Evolutionary conservation across 371 early-diverging fungal genomes (phyloP).

Genomic region (Zopfochytrium polystomum): DNA sequence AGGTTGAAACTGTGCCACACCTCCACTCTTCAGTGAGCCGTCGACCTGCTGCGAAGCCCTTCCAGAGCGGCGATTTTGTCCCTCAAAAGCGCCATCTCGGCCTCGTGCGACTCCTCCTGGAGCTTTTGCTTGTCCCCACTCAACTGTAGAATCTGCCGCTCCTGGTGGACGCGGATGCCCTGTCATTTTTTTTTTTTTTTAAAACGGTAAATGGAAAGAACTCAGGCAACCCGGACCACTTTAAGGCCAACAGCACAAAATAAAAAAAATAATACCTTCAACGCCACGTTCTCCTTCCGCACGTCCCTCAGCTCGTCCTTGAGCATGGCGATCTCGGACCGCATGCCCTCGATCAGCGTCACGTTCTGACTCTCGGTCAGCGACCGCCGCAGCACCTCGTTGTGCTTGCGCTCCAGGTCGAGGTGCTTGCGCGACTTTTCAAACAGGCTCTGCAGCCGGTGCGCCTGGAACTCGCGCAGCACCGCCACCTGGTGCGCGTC

Average conservation of each 20-base stretch:
- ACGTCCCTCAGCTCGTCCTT: slow-evolving; percentile 22
- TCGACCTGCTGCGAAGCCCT: not conserved
- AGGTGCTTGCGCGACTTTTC: slow-evolving; percentile 22
- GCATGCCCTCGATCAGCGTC: slow-evolving; percentile 9
- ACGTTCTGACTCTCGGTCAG: slow-evolving; percentile 20
- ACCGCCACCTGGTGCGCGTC: slow-evolving; percentile 24
- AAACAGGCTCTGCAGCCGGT: slow-evolving; percentile 25
- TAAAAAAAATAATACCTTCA: slow-evolving; percentile 27
- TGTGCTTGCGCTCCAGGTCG: slow-evolving; percentile 25
- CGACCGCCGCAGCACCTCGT: slow-evolving; percentile 21
- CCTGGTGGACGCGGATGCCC: not conserved
- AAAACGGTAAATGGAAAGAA: not conserved
- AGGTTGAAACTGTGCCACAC: no score
- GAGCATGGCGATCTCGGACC: slow-evolving; percentile 11
- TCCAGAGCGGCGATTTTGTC: not conserved
- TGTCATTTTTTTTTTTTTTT: not conserved
- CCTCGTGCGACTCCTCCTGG: not conserved
- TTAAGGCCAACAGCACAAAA: not conserved
- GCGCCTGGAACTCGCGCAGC: slow-evolving; percentile 26
- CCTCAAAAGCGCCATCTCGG: not conserved
- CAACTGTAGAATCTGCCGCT: not conserved
- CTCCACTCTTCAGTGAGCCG: no score
- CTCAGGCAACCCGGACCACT: not conserved
- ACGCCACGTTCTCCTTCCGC: slow-evolving; percentile 21
- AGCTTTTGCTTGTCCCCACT: not conserved